These are phyloP conservation scores for Leishmania guyanensis DNA, from an alignment of 208 protist species.

Conservation along the genomic window DNA sequence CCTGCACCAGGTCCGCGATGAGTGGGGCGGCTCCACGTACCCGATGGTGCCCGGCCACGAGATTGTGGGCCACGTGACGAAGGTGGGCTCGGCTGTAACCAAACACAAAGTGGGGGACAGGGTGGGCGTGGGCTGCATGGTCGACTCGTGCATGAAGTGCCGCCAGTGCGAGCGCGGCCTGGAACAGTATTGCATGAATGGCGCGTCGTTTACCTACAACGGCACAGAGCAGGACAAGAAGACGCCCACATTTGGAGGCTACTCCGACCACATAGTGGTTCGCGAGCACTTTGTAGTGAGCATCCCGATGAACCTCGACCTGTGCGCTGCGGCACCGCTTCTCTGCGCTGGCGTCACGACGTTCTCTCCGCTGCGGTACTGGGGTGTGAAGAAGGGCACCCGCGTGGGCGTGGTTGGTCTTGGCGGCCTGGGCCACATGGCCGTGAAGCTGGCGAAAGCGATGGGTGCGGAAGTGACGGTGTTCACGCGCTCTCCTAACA, in stretches of 20 bases:
- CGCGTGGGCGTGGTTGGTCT: constrained; percentile 83
- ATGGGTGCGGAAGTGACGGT: constrained; percentile 89
- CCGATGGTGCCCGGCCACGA: constrained; percentile 87
- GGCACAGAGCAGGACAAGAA: constrained; percentile 36
- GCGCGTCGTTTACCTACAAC: constrained; percentile 65
- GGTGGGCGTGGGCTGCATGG: constrained; percentile 89
- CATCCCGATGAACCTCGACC: constrained; percentile 70
- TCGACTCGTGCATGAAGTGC: constrained; percentile 84
- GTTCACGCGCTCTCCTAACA: constrained; percentile 71
- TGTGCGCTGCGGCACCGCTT: constrained; percentile 70
- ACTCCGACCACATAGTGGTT: constrained; percentile 75
- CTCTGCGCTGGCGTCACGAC: constrained; percentile 92
- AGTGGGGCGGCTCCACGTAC: constrained; percentile 66
- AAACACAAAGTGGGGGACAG: constrained; percentile 81
- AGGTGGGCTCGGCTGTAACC: constrained; percentile 66
- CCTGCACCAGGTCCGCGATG: constrained; percentile 69
- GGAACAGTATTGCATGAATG: constrained; percentile 78
- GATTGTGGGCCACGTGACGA: constrained; percentile 76
- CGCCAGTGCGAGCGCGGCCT: constrained; percentile 59
- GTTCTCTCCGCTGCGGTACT: constrained; percentile 80
- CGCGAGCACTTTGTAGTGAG: constrained; percentile 64
- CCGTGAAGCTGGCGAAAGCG: constrained; percentile 80
- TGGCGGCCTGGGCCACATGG: constrained; percentile 91
- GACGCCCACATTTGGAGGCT: constrained; percentile 56
- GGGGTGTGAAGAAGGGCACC: constrained; percentile 55